Conservation (phyloP, 306 rosid genomes). For the Gleditsia sinensis region DNA sequence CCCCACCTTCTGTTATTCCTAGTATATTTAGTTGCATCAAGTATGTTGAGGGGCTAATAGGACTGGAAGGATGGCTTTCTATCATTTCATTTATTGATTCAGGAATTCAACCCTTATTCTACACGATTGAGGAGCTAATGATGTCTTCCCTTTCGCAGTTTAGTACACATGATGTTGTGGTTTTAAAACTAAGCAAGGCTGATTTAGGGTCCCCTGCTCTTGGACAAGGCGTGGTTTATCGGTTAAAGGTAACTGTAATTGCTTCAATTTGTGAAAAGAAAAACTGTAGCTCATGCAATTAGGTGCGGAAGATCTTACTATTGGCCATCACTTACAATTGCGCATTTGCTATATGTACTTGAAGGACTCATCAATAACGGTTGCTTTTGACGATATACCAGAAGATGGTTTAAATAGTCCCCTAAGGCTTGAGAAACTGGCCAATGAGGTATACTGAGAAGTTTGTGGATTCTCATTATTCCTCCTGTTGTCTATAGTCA, state of each 20-base stretch:
- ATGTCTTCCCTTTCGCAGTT: conserved; percentile 55
- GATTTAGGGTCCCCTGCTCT: conserved; percentile 91
- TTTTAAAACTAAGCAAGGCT: conserved; percentile 90
- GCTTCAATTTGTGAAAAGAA: conserved; percentile 20
- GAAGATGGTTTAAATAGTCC: conserved; percentile 92
- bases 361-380: conserved; percentile 93
- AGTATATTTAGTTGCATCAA: too few species aligned
- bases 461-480: neutral
- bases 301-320: conserved; percentile 22
- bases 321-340: conserved; percentile 35
- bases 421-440: conserved; percentile 86
- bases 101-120: conserved; percentile 15
- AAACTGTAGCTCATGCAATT: conserved; percentile 13
- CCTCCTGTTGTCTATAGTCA: neutral
- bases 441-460: conserved; percentile 75
- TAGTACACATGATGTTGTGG: conserved; percentile 90
- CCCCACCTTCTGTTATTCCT: too few species aligned
- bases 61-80: conserved; percentile 4
- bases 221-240: conserved; percentile 96
- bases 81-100: neutral
- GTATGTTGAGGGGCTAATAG: too few species aligned
- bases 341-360: conserved; percentile 36
- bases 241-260: conserved; percentile 67
- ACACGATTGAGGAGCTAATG: conserved; percentile 20
- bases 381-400: conserved; percentile 96